A percentile compares a stretch with the other conserved stretches of the same genome.
phyloP scores from a whole-genome alignment of 345 rosid species.

The Populus tremula region DNA sequence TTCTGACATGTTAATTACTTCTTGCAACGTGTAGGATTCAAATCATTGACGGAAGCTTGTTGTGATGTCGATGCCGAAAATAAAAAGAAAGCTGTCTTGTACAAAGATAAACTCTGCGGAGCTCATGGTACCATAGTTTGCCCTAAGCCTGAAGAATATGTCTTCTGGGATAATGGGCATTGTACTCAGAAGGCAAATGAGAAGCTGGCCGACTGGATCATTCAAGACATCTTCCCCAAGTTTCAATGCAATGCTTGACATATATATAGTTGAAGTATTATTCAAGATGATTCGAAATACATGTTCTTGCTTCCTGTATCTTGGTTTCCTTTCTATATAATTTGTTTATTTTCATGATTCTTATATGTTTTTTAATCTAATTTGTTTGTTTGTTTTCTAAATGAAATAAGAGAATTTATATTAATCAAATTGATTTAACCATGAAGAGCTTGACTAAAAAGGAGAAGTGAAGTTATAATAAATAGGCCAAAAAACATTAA shows the following conservation, averaged over 20 bases:
- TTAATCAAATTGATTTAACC: no score
- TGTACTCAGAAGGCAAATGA: constrained; percentile 30
- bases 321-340: no score
- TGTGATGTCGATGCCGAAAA: constrained; percentile 29
- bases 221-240: constrained; percentile 19
- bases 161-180: constrained; percentile 43
- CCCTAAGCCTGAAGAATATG: constrained; percentile 9
- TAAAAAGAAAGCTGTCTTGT: constrained; percentile 1
- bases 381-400: no score
- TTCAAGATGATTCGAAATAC: no score
- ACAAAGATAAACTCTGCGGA: constrained; percentile 22
- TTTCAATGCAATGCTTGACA: constrained; percentile 7
- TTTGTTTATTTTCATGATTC: no score
- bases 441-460: no score
- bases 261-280: no score
- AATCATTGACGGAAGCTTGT: neutral
- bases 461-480: no score
- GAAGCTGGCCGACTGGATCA: constrained; percentile 21
- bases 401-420: no score
- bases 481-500: no score
- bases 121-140: constrained; percentile 27
- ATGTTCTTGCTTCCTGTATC: no score
- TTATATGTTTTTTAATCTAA: no score
- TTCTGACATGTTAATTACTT: neutral
- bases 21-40: neutral